phyloP scores from a whole-genome alignment of 768 basidiomycete genomes.

The Termitomyces sp. region DNA sequence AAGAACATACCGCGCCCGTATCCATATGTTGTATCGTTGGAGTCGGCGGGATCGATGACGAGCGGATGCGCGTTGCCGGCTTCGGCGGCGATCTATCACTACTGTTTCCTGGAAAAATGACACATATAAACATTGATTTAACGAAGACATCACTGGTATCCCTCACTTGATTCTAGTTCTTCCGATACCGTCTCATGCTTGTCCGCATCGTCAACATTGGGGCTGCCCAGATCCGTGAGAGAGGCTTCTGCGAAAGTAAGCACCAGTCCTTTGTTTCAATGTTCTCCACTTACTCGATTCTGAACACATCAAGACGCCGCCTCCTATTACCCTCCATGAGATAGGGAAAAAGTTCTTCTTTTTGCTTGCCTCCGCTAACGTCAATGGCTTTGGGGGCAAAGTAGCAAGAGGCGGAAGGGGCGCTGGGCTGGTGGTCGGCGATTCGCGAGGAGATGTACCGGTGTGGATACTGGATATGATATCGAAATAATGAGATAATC shows the following conservation, averaged over 20 bases:
- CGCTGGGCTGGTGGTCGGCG: constrained; percentile 3
- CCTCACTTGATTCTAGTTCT: constrained; percentile 3
- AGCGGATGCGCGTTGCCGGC: constrained; percentile 23
- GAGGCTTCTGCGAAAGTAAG: background rate
- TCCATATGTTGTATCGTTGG: constrained; percentile 19
- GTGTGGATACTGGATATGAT: constrained; percentile 39
- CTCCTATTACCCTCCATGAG: constrained; percentile 73
- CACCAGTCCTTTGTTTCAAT: background rate
- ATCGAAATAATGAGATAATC: constrained; percentile 1
- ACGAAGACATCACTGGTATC: background rate
- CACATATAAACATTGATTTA: background rate
- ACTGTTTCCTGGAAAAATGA: background rate
- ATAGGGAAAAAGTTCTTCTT: constrained; percentile 57
- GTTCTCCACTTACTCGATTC: constrained; percentile 16
- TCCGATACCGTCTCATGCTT: background rate
- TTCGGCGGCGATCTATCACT: constrained; percentile 4
- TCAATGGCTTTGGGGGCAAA: constrained; percentile 15
- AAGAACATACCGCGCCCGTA: constrained; percentile 9
- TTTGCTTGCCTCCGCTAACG: constrained; percentile 27
- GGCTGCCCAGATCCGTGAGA: background rate
- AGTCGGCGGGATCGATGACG: constrained; percentile 28
- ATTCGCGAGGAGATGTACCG: constrained; percentile 15
- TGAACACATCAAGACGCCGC: constrained; percentile 61
- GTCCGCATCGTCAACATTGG: background rate
- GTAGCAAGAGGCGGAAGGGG: constrained; percentile 3